Evolutionary conservation across 1,284 basidiomycete genomes (phyloP).

Genomic region (Ceratobasidium sp.): DNA sequence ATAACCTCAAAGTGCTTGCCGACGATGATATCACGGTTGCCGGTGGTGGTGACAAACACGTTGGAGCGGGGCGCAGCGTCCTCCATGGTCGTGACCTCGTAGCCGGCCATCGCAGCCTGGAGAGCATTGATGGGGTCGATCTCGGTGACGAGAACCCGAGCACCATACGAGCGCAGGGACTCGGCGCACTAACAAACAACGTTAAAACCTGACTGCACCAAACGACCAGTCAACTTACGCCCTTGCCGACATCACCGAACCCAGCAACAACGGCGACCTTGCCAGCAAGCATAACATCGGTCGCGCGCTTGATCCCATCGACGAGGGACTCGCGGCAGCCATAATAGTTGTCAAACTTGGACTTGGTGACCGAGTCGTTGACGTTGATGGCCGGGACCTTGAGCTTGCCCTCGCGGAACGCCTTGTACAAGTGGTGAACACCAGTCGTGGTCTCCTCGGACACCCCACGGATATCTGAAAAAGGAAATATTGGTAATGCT

Average conservation of each 20-base stretch:
- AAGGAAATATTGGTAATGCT: conserved; percentile 17
- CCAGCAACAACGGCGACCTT: conserved; percentile 99
- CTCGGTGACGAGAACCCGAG: conserved; percentile 96
- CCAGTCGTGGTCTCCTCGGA: conserved; percentile 99
- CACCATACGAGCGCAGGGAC: conserved; percentile 95
- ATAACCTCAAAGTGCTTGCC: conserved; percentile 93
- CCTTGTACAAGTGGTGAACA: conserved; percentile 99
- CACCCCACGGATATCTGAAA: conserved; percentile 85
- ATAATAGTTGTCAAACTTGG: conserved; percentile 80
- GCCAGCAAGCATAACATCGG: conserved; percentile 99
- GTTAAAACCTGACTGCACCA: conserved; percentile 31
- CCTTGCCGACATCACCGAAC: conserved; percentile 99
- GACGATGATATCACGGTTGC: conserved; percentile 98
- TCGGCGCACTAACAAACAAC: conserved; percentile 83
- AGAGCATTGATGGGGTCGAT: conserved; percentile 99
- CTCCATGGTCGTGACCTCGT: conserved; percentile 99
- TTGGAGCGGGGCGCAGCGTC: conserved; percentile 90
- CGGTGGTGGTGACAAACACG: conserved; percentile 98
- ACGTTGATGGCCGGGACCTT: conserved; percentile 99
- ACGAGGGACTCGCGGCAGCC: conserved; percentile 99
- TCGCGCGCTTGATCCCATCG: conserved; percentile 99
- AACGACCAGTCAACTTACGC: conserved; percentile 69
- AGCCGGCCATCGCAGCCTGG: conserved; percentile 99
- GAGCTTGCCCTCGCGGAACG: conserved; percentile 94
- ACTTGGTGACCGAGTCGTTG: conserved; percentile 98